Evolutionary conservation across 306 rosid species (phyloP), one percentile per base, ranked within the genome.

Genomic region (Crotalaria pallida): DNA sequence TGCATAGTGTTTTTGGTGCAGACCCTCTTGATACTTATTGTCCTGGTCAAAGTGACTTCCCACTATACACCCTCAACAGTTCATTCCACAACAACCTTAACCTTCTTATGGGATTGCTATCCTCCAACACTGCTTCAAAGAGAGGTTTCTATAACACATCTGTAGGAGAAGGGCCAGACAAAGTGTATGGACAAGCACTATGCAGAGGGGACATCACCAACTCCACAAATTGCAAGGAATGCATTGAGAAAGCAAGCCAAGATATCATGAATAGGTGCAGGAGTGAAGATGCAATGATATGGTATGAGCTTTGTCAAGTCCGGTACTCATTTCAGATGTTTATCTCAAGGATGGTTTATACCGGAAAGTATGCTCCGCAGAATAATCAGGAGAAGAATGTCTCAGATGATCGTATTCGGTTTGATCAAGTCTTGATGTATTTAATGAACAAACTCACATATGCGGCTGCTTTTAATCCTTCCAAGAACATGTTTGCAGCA

Each of bases 241-340:
- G 96, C 69, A 26, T 85, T 24, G 26, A 79, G 73, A 69, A 68
- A 40, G 92, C 90, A 27, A 81, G 83, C 65, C 51, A 75, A 23
- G 81, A 83, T 27, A 67, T 87, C 18, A 67, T 80, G 53, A 69
- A 44, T 0, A 65, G 21, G 0, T 89, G 96, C 40, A 69, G 3
- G 0, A 63, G 74, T 36, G 55, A 73, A 77, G 80, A 78, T 40
- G 96, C 89, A 47, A 59, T 80, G 7, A 71, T 87, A 8, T 89
- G 96, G 96, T 85, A 85, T 63, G 85, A 89, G 0, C 59, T 22
- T 12, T 87, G 96, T 64, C 89, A 83, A 65, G 76, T 89, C 21
- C 83, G 75, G 7, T 89, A 89, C 77, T 82, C 89, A 16, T 65
- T 43, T 56, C 76, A 51, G 75, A 76, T 10, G 67, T 82, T 81